Evolutionary conservation across 192 early-diverging fungal species (phyloP).

Genomic region (Coemansia sp.): DNA sequence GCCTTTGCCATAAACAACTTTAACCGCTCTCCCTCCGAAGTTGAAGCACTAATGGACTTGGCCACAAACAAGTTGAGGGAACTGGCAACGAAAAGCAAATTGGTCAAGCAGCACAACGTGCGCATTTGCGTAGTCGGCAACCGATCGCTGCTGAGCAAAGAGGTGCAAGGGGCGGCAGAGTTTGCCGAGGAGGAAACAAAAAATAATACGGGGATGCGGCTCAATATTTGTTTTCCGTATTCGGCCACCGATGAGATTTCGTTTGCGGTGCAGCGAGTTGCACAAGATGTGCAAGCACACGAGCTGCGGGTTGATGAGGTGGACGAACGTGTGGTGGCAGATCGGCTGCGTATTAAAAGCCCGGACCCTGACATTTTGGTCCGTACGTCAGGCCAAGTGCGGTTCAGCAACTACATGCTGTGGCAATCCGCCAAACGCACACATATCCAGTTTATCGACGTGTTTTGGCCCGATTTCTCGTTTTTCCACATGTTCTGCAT

Average conservation of each 20-base stretch:
- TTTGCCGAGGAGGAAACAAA: constrained; percentile 67
- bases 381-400: constrained; percentile 92
- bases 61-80: constrained; percentile 75
- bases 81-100: constrained; percentile 67
- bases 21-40: constrained; percentile 81
- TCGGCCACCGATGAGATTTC: constrained; percentile 90
- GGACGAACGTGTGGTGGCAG: constrained; percentile 54
- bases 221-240: constrained; percentile 94
- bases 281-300: constrained; percentile 62
- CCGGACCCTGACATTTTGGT: constrained; percentile 83
- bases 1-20: constrained; percentile 99
- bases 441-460: constrained; percentile 85
- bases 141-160: constrained; percentile 61
- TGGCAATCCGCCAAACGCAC: constrained; percentile 78
- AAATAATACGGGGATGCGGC: constrained; percentile 64
- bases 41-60: constrained; percentile 80
- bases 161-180: constrained; percentile 62
- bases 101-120: constrained; percentile 70
- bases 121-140: constrained; percentile 83
- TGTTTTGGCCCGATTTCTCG: constrained; percentile 94
- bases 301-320: constrained; percentile 57
- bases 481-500: constrained; percentile 83
- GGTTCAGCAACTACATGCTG: constrained; percentile 92
- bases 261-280: constrained; percentile 59
- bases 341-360: constrained; percentile 65